Base-by-base conservation (phyloP, 768 basidiomycete species). In the Psilocybe azurescens region DNA sequence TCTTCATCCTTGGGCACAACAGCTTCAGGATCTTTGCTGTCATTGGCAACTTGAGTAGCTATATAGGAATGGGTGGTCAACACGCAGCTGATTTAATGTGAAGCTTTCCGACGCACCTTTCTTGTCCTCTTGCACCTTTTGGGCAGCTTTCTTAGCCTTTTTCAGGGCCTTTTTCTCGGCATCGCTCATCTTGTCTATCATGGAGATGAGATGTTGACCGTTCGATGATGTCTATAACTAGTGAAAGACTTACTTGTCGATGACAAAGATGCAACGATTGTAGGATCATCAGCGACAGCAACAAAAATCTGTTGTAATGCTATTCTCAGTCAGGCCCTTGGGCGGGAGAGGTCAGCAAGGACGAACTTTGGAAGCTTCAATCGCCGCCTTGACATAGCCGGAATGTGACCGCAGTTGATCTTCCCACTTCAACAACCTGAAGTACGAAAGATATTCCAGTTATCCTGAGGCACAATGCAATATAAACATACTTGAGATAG, bases 101-200 rank as follows among this genome's bases (percentile, higher is more conserved):
- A 53, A 60, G 24, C 18, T 56, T 47, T 20, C 38, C 66, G 71
- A 24, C n/a, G 29, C 16, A 91, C 92, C 80, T 79, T 93, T 93
- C 75, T 92, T 91, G 58, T 91, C 89, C 55, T 90, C 90, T 63
- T 85, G 80, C 0, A 79, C 79, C 68, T 88, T 91, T 64, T 81
- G 88, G 20, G 71, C 70, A 11, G 89, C 83, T 73, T 93, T 94
- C 76, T 93, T 94, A 11, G 91, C 92, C 73, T 91, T 94, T 75
- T 93, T 93, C 72, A 89, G 89, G 0, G 90, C 90, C 72, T 93
- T 93, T 74, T 92, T 93, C 75, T 88, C 89, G 4, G 84, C 84
- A 28, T 85, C 88, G 3, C 86, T 81, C 20, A 86, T 73, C 33
- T 75, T 73, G 18, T 67, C 82, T 86, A 16, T 36, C 36, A 30